Evolutionary conservation across 192 early-diverging fungal genomes (phyloP), one percentile per base, ranked within the genome.

Genomic region (Mortierella alpina): DNA sequence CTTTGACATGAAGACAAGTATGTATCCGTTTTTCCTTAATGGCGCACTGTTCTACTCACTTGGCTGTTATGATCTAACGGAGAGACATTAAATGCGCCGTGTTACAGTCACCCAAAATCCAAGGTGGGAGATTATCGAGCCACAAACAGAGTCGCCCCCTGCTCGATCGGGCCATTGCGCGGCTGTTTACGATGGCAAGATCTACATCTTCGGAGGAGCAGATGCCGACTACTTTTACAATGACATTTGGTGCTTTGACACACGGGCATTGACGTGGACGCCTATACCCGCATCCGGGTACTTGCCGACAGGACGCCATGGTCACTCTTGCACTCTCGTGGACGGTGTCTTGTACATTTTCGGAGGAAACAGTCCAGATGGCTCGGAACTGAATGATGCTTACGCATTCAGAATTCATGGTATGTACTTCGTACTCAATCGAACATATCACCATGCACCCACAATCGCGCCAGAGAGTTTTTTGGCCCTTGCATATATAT

Each of bases 181-280:
- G 23, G 64, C 70, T 14, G 77, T 80, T 2, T 66, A 64, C 41
- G 77, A 80, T 15, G 70, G 70, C n/a, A 80, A 63, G 31, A 80
- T 80, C 18, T 80, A 80, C 41, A 59, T 80, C 53, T 90, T 90
- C 70, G 87, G 87, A 60, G 89, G 89, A 40, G 82, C 68, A 0
- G 85, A 88, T 75, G 84, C 77, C 23, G 75, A 84, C 18, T 73
- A 73, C 41, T 84, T 85, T 46, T 87, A 84, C 55, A 88, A 90
- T 54, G 89, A 90, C 51, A 83, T 87, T 48, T 90, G 89, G 89
- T 84, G 80, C 31, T 87, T 84, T 66, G 89, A 90, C 57, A 68
- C 82, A 4, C 66, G 69, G 1, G 74, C 68, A 1, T 59, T 72
- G 20, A 71, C 68, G 2, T 90, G 89, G 89, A 62, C 70, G 13